A percentile compares a stretch with the other conserved stretches of the same genome.
These are phyloP conservation scores for Aspergillus costaricaensis DNA, from an alignment of 2,329 filamentous ascomycete genomes.

Conservation along the genomic window DNA sequence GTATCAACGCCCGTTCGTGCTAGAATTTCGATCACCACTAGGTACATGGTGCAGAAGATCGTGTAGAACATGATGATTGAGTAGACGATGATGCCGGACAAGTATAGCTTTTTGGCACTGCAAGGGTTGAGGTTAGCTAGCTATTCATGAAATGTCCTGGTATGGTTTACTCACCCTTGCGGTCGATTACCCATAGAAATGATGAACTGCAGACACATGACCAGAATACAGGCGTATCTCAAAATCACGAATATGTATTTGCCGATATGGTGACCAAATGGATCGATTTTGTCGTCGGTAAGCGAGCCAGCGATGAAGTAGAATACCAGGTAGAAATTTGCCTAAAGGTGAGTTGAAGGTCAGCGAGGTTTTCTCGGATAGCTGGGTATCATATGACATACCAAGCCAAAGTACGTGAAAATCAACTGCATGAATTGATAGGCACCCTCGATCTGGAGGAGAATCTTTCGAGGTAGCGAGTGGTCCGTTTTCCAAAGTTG, in stretches of 20 bases:
- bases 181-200: conserved; percentile 93
- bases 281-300: conserved; percentile 75
- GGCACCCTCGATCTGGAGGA: conserved; percentile 91
- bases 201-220: conserved; percentile 95
- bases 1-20: conserved; percentile 46
- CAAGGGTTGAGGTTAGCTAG: conserved; percentile 12
- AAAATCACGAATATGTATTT: conserved; percentile 83
- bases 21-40: conserved; percentile 79
- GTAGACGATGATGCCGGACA: conserved; percentile 87
- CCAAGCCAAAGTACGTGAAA: conserved; percentile 95
- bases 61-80: conserved; percentile 94
- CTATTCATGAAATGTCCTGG: neutral
- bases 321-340: conserved; percentile 98
- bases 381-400: conserved; percentile 26
- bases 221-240: conserved; percentile 79
- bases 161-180: conserved; percentile 63
- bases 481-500: conserved; percentile 95
- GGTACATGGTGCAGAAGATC: conserved; percentile 83
- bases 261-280: conserved; percentile 85
- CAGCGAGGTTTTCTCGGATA: neutral
- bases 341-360: conserved; percentile 43
- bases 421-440: conserved; percentile 91
- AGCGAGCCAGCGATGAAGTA: conserved; percentile 96
- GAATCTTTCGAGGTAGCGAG: conserved; percentile 80
- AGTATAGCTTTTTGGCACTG: conserved; percentile 80